Evolutionary conservation across 176 grass and related monocot genomes (phyloP), one percentile per base, ranked within the genome.

Genomic region (Oryza punctata): DNA sequence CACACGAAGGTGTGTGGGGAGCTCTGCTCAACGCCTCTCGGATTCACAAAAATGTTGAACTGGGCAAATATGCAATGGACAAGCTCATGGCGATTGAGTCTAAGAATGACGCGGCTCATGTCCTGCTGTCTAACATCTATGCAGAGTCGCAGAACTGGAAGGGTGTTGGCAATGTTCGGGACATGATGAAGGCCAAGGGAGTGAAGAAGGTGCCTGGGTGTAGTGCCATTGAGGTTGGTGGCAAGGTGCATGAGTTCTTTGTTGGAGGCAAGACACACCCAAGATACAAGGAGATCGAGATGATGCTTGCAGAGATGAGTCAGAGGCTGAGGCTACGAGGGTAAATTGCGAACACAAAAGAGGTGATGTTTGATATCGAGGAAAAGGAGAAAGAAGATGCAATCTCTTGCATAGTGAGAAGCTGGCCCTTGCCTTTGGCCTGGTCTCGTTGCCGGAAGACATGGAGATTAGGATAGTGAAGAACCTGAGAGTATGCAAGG

Each of bases 361-460:
- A 91, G 75, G 94, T 97, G 7, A 1, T 91, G 63, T 94, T 94
- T 24, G 87, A 94, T 35, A 91, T 97, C 10, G 89, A 97, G 80
- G 94, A 97, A 84, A 91, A 97, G 70, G 94, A 97, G 82, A 94
- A 94, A 84, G 91, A 97, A 78, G 72, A 68, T 45, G 94, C 79
- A 1, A 75, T 97, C 23, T 79, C 75, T 88, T 87, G 87, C 91
- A 97, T 12, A 92, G 85, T 40, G 91, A 90, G 85, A 94, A 92
- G 87, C 60, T 94, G 35, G 89, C 89, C 27, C 82, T 97, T 68
- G 91, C 94, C 19, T 92, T 92, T 50, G 87, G 91, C 29, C 40
- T 94, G 69, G 86, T 92, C 37, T 59, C 4, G 1, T 67, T 90
- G 33, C 87, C 86, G n/a, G 81, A 93, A 73, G 76, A 78, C 16